Percentiles rank a stretch among this genome's conserved stretches.
Evolutionary conservation across 1,139 yeast species (phyloP).

Genomic region (Pneumocystis wakefieldiae): DNA sequence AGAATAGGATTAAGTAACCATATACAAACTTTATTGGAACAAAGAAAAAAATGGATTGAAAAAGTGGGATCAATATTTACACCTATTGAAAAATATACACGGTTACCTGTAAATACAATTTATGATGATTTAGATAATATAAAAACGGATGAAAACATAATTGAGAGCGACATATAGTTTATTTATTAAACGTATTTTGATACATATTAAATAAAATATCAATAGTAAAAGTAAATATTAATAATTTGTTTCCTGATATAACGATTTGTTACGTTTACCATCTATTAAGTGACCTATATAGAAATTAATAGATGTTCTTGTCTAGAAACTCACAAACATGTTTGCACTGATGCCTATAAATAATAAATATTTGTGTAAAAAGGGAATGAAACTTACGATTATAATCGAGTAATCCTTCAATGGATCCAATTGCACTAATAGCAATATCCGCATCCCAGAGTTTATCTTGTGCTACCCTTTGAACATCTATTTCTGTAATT

Average conservation of each 20-base stretch:
- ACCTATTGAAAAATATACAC: conserved; percentile 30
- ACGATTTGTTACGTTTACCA: not conserved
- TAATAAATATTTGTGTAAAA: not conserved
- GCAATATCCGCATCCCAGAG: conserved; percentile 70
- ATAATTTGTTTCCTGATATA: not conserved
- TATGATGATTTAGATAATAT: not conserved
- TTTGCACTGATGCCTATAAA: not conserved
- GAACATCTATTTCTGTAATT: conserved; percentile 65
- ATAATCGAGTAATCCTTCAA: conserved; percentile 47
- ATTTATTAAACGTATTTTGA: not conserved
- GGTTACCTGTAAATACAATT: not conserved
- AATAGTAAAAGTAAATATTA: not conserved
- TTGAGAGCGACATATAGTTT: not conserved
- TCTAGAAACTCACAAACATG: not conserved
- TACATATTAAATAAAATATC: not conserved
- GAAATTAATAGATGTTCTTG: not conserved
- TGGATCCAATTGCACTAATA: conserved; percentile 78
- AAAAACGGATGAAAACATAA: not conserved
- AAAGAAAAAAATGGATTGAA: conserved; percentile 74
- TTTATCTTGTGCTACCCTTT: conserved; percentile 77
- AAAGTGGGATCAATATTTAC: conserved; percentile 76
- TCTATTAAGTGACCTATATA: not conserved
- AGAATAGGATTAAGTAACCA: conserved; percentile 39
- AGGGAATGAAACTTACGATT: conserved; percentile 27
- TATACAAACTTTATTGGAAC: conserved; percentile 62